Evolutionary conservation across 1,139 yeast species (phyloP).

Genomic region (Protomyces macrosporus): DNA sequence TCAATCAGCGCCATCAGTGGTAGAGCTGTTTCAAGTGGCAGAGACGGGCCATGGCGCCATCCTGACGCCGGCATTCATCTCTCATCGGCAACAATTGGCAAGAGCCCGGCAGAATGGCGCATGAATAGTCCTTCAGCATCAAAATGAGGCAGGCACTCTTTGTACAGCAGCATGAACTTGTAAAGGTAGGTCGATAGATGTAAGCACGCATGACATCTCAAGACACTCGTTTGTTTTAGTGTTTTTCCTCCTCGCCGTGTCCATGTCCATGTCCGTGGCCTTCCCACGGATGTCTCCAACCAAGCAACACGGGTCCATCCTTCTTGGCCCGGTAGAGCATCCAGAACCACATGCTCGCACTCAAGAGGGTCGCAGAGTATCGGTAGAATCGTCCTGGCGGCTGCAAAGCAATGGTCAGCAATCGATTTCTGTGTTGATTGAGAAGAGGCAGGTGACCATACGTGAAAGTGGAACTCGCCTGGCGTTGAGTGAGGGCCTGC

Average conservation of each 20-base stretch:
- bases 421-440: neutral
- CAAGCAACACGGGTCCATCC: constrained; percentile 42
- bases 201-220: too few species aligned
- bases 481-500: constrained; percentile 11
- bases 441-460: neutral
- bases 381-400: constrained; percentile 18
- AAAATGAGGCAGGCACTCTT: neutral
- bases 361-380: constrained; percentile 44
- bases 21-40: constrained; percentile 1
- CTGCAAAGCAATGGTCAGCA: neutral
- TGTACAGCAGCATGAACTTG: neutral
- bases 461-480: constrained; percentile 23
- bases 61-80: constrained; percentile 6
- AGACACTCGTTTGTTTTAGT: neutral
- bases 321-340: constrained; percentile 64
- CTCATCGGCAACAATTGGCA: neutral
- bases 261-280: constrained; percentile 24
- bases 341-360: constrained; percentile 88
- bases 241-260: constrained; percentile 18
- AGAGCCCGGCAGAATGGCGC: too few species aligned
- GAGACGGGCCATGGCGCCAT: constrained; percentile 5
- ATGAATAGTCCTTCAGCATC: neutral
- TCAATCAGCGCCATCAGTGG: neutral
- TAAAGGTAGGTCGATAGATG: too few species aligned
- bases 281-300: constrained; percentile 26